Evolutionary conservation across 176 grass and related monocot species (phyloP).

Genomic region (Saccharum spontaneum): DNA sequence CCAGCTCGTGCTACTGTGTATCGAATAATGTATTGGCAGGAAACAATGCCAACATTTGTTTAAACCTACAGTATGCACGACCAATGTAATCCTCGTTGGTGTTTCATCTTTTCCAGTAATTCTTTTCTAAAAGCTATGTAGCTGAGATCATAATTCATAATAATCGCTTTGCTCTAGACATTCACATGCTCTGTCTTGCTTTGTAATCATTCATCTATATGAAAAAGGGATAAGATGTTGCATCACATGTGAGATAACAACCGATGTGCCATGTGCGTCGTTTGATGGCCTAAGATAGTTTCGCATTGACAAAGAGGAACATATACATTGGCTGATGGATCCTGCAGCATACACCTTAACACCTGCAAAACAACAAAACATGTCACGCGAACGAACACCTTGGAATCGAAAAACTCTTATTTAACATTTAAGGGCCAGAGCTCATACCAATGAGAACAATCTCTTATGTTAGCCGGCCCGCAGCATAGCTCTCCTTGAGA

Average conservation of each 20-base stretch:
- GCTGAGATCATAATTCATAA: neutral
- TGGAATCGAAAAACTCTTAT: neutral
- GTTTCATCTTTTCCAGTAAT: neutral
- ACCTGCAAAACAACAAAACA: neutral
- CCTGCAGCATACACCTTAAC: neutral
- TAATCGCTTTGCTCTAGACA: neutral
- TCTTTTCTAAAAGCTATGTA: neutral
- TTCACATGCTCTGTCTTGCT: neutral
- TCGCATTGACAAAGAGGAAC: neutral
- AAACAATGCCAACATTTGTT: neutral
- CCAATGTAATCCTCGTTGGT: neutral
- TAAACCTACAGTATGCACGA: neutral
- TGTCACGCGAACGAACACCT: neutral
- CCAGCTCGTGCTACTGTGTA: too few species aligned
- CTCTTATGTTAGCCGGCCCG: slow-evolving; percentile 46
- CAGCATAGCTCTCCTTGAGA: slow-evolving; percentile 61
- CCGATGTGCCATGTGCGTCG: neutral
- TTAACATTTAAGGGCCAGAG: neutral
- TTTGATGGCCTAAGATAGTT: neutral
- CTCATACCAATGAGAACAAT: neutral
- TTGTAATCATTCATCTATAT: neutral
- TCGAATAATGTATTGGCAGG: neutral
- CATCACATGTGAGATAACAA: neutral
- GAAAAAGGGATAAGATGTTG: neutral
- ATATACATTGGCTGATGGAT: neutral